phyloP scores from a whole-genome alignment of 495 filamentous ascomycete genomes.

The Penicillium bialowiezense region DNA sequence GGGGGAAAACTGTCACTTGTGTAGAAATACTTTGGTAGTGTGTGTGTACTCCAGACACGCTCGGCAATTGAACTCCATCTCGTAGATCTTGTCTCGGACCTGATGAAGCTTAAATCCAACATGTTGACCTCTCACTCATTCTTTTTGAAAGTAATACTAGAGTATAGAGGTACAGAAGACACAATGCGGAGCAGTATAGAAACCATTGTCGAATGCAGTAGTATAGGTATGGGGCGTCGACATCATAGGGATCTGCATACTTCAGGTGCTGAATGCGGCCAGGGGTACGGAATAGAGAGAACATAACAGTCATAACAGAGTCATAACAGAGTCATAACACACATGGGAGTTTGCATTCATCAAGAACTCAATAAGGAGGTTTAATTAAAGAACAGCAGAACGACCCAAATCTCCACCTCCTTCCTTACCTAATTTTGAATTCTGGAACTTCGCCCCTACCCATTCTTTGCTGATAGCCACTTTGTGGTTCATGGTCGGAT shows the following conservation, averaged over 20 bases:
- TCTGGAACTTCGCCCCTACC: constrained; percentile 2
- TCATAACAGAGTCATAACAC: neutral
- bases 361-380: neutral
- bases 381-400: constrained; percentile 3
- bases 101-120: constrained; percentile 23
- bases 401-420: constrained; percentile 9
- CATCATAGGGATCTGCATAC: constrained; percentile 30
- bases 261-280: constrained; percentile 22
- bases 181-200: too few species aligned
- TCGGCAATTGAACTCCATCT: neutral
- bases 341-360: too few species aligned
- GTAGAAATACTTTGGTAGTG: too few species aligned
- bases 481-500: constrained; percentile 1
- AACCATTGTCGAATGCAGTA: constrained; percentile 3
- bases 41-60: too few species aligned
- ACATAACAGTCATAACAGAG: neutral
- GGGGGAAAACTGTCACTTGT: too few species aligned
- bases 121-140: too few species aligned
- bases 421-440: constrained; percentile 12
- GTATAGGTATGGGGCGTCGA: constrained; percentile 8
- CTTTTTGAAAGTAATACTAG: neutral
- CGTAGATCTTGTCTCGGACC: constrained; percentile 25
- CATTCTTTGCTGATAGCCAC: neutral
- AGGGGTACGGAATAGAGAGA: constrained; percentile 11
- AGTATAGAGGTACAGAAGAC: neutral